These are phyloP conservation scores for Amoeboaphelidium protococcarum DNA, from an alignment of 371 early-diverging fungal genomes.

Conservation along the genomic window DNA sequence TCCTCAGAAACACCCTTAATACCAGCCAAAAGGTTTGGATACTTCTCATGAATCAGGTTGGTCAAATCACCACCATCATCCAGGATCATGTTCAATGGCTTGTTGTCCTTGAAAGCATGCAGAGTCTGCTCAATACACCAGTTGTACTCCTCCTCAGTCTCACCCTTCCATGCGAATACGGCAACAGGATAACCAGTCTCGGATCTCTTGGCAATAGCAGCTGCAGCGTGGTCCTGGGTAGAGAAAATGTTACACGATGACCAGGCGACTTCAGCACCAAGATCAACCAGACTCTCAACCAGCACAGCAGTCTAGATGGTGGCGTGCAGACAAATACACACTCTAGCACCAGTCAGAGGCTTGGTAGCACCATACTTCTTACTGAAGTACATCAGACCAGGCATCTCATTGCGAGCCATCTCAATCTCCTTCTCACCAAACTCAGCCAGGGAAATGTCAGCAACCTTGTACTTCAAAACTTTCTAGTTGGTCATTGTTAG, in stretches of 20 bases:
- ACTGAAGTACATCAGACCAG: constrained; percentile 82
- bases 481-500: no score
- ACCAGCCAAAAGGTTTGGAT: constrained; percentile 47
- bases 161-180: constrained; percentile 85
- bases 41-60: constrained; percentile 80
- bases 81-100: constrained; percentile 91
- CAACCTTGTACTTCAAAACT: no score
- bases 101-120: constrained; percentile 65
- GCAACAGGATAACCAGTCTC: constrained; percentile 21
- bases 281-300: constrained; percentile 78
- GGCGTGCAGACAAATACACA: constrained; percentile 96
- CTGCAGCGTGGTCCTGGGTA: constrained; percentile 82
- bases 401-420: constrained; percentile 95
- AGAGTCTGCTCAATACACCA: constrained; percentile 96
- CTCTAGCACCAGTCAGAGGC: constrained; percentile 87
- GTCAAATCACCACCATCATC: constrained; percentile 98
- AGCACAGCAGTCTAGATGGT: constrained; percentile 96
- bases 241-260: constrained; percentile 97
- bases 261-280: constrained; percentile 94
- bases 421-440: constrained; percentile 71
- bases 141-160: constrained; percentile 89
- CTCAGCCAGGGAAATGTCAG: constrained; percentile 5
- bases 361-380: constrained; percentile 68
- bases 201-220: constrained; percentile 23
- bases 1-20: constrained; percentile 94